Evolutionary conservation across 192 early-diverging fungal species (phyloP).

Genomic region (Coemansia sp.): DNA sequence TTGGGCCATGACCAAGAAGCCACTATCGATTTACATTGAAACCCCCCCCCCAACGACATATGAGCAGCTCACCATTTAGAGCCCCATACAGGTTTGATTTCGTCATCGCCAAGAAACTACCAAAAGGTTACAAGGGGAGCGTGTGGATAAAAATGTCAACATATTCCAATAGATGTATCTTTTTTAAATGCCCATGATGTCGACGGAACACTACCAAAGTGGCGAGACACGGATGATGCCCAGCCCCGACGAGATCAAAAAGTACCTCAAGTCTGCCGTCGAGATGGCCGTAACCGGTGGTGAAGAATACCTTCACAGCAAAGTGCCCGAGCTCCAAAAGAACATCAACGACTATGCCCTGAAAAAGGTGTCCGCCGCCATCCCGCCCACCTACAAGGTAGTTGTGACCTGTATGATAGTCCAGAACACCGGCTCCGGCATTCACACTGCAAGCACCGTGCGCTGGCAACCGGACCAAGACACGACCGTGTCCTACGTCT

Average conservation of each 20-base stretch:
- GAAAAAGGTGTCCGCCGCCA: conserved; percentile 30
- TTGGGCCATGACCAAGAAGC: no score
- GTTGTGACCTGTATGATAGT: conserved; percentile 44
- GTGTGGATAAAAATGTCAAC: neutral
- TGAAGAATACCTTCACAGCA: conserved; percentile 41
- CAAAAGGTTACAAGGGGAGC: neutral
- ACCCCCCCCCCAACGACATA: no score
- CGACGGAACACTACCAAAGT: neutral
- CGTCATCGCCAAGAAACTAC: neutral
- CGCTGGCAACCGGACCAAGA: conserved; percentile 34
- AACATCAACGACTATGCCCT: conserved; percentile 44
- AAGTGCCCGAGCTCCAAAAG: conserved; percentile 23
- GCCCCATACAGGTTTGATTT: neutral
- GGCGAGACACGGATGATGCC: neutral
- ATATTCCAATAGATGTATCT: neutral
- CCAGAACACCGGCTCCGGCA: conserved; percentile 37
- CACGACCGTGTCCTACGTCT: conserved; percentile 22
- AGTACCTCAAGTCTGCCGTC: conserved; percentile 32
- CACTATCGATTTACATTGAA: no score
- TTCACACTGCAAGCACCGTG: conserved; percentile 31
- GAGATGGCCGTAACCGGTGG: conserved; percentile 30
- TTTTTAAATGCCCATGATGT: neutral
- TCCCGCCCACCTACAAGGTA: conserved; percentile 15
- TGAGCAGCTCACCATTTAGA: neutral
- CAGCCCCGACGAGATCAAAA: conserved; percentile 22